Conservation (phyloP, 768 basidiomycete genomes). For the Lactarius quietus region DNA sequence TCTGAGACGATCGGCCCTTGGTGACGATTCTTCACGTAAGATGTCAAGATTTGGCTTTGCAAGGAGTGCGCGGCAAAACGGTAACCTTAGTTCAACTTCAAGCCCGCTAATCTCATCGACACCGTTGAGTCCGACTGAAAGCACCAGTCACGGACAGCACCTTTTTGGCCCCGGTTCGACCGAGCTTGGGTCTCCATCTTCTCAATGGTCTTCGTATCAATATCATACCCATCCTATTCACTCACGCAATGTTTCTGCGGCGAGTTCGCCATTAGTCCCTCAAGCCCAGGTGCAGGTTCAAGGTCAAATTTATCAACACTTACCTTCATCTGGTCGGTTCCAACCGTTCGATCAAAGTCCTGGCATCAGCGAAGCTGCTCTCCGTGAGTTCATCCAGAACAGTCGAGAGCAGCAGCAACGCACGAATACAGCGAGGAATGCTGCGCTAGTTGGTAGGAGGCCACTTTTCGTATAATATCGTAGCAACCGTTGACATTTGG, state of each 20-base stretch:
- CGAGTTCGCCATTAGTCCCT: conserved; percentile 47
- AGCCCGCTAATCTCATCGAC: conserved; percentile 58
- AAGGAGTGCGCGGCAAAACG: conserved; percentile 28
- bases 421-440: conserved; percentile 32
- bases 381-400: conserved; percentile 70
- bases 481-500: conserved; percentile 31
- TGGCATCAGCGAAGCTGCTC: conserved; percentile 66
- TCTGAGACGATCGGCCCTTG: conserved; percentile 41
- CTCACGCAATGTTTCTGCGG: conserved; percentile 38
- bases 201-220: conserved; percentile 44
- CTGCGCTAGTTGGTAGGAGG: conserved; percentile 45
- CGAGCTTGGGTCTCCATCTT: conserved; percentile 38
- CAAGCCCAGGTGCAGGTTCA: conserved; percentile 43
- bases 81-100: conserved; percentile 60
- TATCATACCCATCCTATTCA: conserved; percentile 42
- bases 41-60: conserved; percentile 83
- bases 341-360: conserved; percentile 52
- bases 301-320: conserved; percentile 34
- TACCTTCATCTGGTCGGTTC: conserved; percentile 40
- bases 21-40: conserved; percentile 60
- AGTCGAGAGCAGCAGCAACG: conserved; percentile 55
- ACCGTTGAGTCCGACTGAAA: conserved; percentile 46
- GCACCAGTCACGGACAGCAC: conserved; percentile 48
- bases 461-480: conserved; percentile 41
- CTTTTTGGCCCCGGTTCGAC: conserved; percentile 28